phyloP scores from a whole-genome alignment of 2,329 filamentous ascomycete genomes.

The Aspergillus sp. region DNA sequence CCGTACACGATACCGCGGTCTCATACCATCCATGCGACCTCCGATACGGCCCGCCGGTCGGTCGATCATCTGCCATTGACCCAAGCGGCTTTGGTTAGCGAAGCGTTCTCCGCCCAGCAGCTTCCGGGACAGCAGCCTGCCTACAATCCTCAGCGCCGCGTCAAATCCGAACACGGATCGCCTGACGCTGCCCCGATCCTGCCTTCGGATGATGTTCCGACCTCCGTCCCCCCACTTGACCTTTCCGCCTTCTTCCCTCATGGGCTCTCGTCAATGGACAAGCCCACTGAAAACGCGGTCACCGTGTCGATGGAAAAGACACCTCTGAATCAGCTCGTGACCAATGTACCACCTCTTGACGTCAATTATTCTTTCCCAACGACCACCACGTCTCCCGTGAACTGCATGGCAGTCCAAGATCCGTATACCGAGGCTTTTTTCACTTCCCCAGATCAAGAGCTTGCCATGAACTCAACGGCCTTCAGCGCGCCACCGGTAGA shows the following conservation, averaged over 20 bases:
- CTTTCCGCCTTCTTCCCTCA: constrained; percentile 32
- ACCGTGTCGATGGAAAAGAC: constrained; percentile 29
- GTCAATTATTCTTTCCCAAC: constrained; percentile 38
- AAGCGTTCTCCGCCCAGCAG: constrained; percentile 23
- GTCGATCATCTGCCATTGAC: constrained; percentile 51
- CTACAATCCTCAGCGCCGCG: constrained; percentile 34
- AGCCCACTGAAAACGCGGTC: constrained; percentile 20
- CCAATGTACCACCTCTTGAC: constrained; percentile 38
- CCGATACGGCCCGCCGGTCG: constrained; percentile 50
- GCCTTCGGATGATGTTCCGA: constrained; percentile 24
- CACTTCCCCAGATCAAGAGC: constrained; percentile 43
- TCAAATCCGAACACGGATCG: constrained; percentile 48
- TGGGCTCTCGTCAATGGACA: constrained; percentile 22
- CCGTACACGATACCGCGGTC: constrained; percentile 62
- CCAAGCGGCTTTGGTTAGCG: constrained; percentile 31
- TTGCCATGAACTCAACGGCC: constrained; percentile 37
- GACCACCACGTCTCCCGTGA: constrained; percentile 32
- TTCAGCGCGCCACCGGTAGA: constrained; percentile 45
- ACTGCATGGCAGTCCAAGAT: constrained; percentile 37
- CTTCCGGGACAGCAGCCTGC: constrained; percentile 30
- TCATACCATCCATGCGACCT: constrained; percentile 49
- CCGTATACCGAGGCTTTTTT: constrained; percentile 41
- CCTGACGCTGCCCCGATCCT: constrained; percentile 38
- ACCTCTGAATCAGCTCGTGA: constrained; percentile 32
- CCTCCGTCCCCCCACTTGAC: constrained; percentile 26